Percentiles rank a stretch among this genome's conserved stretches.
Evolutionary conservation across 139 green algal species (phyloP).

Genomic region (Chlorella sp.): DNA sequence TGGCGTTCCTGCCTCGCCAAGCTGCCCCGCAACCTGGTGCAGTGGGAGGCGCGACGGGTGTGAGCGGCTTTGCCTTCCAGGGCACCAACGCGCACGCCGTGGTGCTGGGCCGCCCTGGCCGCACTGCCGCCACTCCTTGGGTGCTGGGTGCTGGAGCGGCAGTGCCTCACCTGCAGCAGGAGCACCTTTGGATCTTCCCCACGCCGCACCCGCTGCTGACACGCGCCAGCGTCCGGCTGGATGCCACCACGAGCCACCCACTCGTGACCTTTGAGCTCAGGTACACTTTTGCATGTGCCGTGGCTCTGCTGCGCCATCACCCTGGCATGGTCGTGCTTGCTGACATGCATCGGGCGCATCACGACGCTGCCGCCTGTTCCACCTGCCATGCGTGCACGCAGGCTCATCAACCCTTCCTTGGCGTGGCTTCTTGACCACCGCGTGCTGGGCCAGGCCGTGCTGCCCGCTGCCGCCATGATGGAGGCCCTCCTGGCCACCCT

Average conservation of each 20-base stretch:
- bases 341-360: neutral
- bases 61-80: constrained; percentile 68
- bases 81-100: constrained; percentile 35
- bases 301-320: neutral
- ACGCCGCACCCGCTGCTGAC: neutral
- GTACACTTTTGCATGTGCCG: neutral
- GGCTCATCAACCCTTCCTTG: neutral
- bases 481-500: neutral
- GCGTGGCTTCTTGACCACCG: neutral
- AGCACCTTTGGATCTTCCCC: no score
- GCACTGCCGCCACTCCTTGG: neutral
- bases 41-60: constrained; percentile 5
- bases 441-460: neutral
- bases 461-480: neutral
- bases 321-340: neutral
- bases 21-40: neutral
- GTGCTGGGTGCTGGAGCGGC: no score
- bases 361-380: neutral
- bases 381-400: neutral
- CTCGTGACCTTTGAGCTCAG: no score
- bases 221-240: neutral
- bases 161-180: no score
- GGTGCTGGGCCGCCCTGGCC: neutral
- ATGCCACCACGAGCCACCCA: no score
- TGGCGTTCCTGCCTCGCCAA: neutral